phyloP scores from a whole-genome alignment of 305 asterid species.

The Fraxinus baroniana region DNA sequence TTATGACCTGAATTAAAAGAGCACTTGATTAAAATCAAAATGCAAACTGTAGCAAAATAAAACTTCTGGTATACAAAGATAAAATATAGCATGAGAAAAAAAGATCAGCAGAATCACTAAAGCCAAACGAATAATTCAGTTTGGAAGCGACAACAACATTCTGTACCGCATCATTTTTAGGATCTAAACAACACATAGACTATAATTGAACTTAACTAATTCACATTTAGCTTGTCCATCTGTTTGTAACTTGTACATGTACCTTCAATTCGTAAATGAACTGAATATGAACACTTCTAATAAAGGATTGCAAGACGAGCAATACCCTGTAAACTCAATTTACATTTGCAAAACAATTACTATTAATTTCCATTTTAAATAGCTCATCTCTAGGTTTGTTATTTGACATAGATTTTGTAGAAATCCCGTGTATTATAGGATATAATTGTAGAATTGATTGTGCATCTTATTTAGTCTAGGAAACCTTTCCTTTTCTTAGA shows the following conservation, averaged over 20 bases:
- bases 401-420: too few relatives aligned
- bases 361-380: too few relatives aligned
- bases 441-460: too few relatives aligned
- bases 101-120: not conserved
- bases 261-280: not conserved
- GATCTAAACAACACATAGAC: not conserved
- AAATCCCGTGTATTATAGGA: too few relatives aligned
- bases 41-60: not conserved
- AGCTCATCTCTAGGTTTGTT: not conserved
- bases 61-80: not conserved
- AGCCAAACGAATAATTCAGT: not conserved
- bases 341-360: not conserved
- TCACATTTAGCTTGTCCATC: not conserved
- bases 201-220: not conserved
- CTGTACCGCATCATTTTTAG: not conserved
- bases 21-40: too few relatives aligned
- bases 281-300: not conserved
- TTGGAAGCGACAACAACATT: not conserved
- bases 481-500: not conserved
- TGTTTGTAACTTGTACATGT: not conserved
- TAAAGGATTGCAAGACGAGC: not conserved
- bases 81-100: not conserved
- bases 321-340: not conserved
- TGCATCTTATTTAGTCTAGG: too few relatives aligned
- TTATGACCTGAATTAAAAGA: slow-evolving; percentile 61